Evolutionary conservation across 805 yeast genomes (phyloP).

Genomic region (Nematodospora valgi): DNA sequence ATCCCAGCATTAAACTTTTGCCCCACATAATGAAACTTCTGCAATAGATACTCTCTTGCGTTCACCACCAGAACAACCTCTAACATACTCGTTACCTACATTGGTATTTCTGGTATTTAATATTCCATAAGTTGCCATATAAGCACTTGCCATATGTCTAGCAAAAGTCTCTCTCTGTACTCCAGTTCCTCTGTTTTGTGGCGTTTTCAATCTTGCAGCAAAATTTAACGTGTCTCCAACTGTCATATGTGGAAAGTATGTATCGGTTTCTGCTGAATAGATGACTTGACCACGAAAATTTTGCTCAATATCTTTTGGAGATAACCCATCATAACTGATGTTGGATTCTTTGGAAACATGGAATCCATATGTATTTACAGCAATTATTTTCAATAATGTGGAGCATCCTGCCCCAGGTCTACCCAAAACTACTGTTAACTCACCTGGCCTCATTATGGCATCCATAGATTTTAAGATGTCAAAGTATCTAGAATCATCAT

Average conservation of each 20-base stretch:
- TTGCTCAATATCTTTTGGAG: conserved; percentile 20
- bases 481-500: conserved; percentile 13
- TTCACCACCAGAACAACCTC: conserved; percentile 82
- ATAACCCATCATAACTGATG: too few relatives aligned
- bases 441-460: too few relatives aligned
- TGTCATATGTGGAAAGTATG: conserved; percentile 50
- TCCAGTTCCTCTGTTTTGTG: conserved; percentile 29
- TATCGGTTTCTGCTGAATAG: conserved; percentile 50
- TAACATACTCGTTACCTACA: conserved; percentile 60
- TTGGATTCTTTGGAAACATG: too few relatives aligned
- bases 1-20: conserved; percentile 56
- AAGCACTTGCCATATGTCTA: conserved; percentile 36
- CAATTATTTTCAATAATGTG: too few relatives aligned
- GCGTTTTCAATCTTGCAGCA: conserved; percentile 48
- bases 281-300: conserved; percentile 34
- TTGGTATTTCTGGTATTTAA: conserved; percentile 53
- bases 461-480: too few relatives aligned
- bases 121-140: too few relatives aligned
- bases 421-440: too few relatives aligned
- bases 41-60: conserved; percentile 77
- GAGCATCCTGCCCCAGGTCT: too few relatives aligned
- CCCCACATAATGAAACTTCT: conserved; percentile 65
- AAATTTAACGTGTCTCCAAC: conserved; percentile 54
- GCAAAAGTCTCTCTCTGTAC: conserved; percentile 31
- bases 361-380: too few relatives aligned